phyloP scores from a whole-genome alignment of 495 filamentous ascomycete genomes.

The Neohortaea acidophila region DNA sequence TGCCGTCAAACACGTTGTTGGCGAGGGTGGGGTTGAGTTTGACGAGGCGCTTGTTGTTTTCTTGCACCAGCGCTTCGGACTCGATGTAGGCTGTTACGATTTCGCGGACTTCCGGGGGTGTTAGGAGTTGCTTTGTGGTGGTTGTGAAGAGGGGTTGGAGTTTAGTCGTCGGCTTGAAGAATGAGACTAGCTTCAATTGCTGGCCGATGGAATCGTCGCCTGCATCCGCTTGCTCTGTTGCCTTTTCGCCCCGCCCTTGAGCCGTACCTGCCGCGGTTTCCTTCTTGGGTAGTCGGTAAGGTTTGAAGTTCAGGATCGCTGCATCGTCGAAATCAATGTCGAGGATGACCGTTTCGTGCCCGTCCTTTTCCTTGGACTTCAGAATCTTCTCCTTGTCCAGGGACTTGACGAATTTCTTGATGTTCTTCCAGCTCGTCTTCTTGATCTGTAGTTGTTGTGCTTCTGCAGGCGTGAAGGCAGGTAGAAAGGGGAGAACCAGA shows the following conservation, averaged over 20 bases:
- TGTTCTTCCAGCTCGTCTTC: slow-evolving; percentile 61
- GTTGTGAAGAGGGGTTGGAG: slow-evolving; percentile 39
- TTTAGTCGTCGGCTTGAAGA: slow-evolving; percentile 42
- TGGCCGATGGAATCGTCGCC: slow-evolving; percentile 42
- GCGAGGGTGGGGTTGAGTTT: slow-evolving; percentile 48
- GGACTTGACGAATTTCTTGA: slow-evolving; percentile 58
- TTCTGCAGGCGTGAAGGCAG: slow-evolving; percentile 39
- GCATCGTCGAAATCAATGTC: slow-evolving; percentile 52
- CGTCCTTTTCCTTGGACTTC: slow-evolving; percentile 51
- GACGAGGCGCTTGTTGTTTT: slow-evolving; percentile 48
- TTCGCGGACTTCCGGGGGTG: slow-evolving; percentile 36
- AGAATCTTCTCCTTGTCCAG: slow-evolving; percentile 49
- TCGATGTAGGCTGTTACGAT: slow-evolving; percentile 38
- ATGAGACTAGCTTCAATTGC: slow-evolving; percentile 37
- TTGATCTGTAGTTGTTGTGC: slow-evolving; percentile 51
- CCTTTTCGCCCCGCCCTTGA: slow-evolving; percentile 29
- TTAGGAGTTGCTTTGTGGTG: slow-evolving; percentile 38
- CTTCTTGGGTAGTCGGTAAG: slow-evolving; percentile 48
- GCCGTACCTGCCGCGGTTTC: slow-evolving; percentile 29
- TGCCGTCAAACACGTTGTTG: slow-evolving; percentile 41
- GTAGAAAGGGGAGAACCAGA: slow-evolving; percentile 53
- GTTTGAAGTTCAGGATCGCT: slow-evolving; percentile 40
- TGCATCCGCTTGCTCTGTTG: slow-evolving; percentile 25
- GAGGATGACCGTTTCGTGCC: slow-evolving; percentile 48
- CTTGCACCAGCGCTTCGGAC: slow-evolving; percentile 32